phyloP scores from a whole-genome alignment of 352 stramenopile species.

The Phytophthora quininea region DNA sequence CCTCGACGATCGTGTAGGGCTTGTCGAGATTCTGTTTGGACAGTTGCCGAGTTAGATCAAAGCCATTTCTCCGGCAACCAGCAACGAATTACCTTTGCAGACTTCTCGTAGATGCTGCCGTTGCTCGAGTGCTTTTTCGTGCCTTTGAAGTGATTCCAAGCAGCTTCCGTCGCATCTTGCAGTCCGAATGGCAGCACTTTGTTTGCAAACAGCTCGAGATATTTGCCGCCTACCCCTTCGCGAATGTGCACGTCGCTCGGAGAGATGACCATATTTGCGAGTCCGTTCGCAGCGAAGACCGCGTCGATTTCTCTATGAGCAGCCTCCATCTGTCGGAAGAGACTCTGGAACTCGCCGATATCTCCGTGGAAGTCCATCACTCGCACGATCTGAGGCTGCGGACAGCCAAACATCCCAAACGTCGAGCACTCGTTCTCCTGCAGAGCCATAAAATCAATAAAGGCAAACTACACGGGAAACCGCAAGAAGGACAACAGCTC shows the following conservation, averaged over 20 bases:
- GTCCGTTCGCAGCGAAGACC: conserved; percentile 31
- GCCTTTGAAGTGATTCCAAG: conserved; percentile 37
- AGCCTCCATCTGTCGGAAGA: conserved; percentile 25
- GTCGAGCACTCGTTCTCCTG: conserved; percentile 21
- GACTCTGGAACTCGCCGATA: conserved; percentile 22
- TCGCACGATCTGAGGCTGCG: conserved; percentile 9
- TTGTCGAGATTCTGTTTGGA: conserved; percentile 33
- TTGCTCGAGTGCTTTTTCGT: conserved; percentile 34
- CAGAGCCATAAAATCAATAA: background rate
- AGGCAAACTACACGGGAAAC: background rate
- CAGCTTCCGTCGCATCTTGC: conserved; percentile 15
- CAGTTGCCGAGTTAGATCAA: conserved; percentile 1
- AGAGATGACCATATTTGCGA: conserved; percentile 19
- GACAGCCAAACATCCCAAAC: conserved; percentile 9
- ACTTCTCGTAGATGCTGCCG: conserved; percentile 36
- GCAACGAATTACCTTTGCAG: conserved; percentile 19
- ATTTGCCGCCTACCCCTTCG: conserved; percentile 22
- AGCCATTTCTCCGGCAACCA: background rate
- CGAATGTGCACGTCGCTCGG: conserved; percentile 29
- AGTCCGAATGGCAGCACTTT: conserved; percentile 35
- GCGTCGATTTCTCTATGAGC: conserved; percentile 26
- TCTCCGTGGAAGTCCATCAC: conserved; percentile 23
- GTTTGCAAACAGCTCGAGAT: conserved; percentile 32
- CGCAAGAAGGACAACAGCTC: background rate
- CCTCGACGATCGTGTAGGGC: conserved; percentile 61